Base-by-base conservation (phyloP, 2,329 filamentous ascomycete genomes). In the Xylariaceae sp. region DNA sequence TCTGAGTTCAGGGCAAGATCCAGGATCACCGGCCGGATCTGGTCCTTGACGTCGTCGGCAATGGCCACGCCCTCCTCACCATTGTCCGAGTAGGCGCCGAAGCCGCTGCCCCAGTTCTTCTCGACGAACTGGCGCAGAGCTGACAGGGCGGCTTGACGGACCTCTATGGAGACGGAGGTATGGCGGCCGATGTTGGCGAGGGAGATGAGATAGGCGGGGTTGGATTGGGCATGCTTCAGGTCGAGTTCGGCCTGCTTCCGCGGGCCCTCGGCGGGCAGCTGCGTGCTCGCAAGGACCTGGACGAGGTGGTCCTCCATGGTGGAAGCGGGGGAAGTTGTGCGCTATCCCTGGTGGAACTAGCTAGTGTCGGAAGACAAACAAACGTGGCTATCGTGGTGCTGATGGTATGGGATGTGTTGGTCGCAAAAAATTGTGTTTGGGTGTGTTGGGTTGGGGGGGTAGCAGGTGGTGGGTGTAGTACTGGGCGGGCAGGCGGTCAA, bases 291-390 rank as follows among this genome's bases (percentile, higher is more conserved):
- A 45, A 98, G 80, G 58, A 96, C 75, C 61, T 81, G 80, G 51
- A 92, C 80, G 60, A 98, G 77, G 69, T 94, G 81, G 65, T 93
- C 82, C 74, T 94, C 89, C 88, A 94, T 94, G 14, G 34, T 46
- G 25, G 44, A 19, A 16, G 12, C n/a, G n/a, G n/a, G 24, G 12
- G 15, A 12, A 35, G 30, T 32, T 14, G 30, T 36, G 28, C 17
- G 30, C 40, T 27, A 41, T 38, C 39, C 39, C n/a, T n/a, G n/a
- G n/a, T n/a, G n/a, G n/a, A n/a, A n/a, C n/a, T n/a, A n/a, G n/a
- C n/a, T n/a, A n/a, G n/a, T n/a, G n/a, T n/a, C n/a, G n/a, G n/a
- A n/a, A n/a, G n/a, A n/a, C n/a, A n/a, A n/a, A n/a, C n/a, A n/a
- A n/a, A n/a, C n/a, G n/a, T n/a, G n/a, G n/a, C n/a, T n/a, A n/a